Conservation (phyloP, 345 rosid species). For the Triadica sebifera region DNA sequence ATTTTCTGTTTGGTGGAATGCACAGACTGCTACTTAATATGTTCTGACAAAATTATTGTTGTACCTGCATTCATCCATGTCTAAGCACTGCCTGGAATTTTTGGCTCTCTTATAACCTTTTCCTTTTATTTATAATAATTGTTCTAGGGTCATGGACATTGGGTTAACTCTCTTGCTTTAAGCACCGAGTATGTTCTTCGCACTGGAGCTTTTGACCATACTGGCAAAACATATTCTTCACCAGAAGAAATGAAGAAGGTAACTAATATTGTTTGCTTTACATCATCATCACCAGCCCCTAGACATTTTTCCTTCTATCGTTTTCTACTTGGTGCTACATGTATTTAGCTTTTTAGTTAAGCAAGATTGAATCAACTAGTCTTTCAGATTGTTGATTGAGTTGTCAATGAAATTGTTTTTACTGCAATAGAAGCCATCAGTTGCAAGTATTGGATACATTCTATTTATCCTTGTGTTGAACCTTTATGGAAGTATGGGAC, state of each 20-base stretch:
- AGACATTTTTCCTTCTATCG: background rate
- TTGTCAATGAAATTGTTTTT: background rate
- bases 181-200: constrained; percentile 95
- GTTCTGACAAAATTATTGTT: background rate
- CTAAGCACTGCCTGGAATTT: background rate
- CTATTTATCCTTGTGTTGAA: background rate
- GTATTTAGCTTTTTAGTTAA: background rate
- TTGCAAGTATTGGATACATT: background rate
- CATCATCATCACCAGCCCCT: background rate
- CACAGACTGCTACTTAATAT: background rate
- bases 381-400: background rate
- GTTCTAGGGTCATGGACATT: constrained; percentile 90
- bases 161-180: constrained; percentile 95
- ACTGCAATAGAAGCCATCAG: background rate
- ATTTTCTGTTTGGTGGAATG: background rate
- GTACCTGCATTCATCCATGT: background rate
- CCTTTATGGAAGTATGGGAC: background rate
- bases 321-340: background rate
- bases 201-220: constrained; percentile 95
- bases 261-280: constrained; percentile 2
- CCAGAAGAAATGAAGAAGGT: constrained; percentile 88
- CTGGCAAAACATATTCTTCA: constrained; percentile 66
- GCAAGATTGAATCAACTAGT: background rate
- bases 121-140: constrained; percentile 8
- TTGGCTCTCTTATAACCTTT: constrained; percentile 1